A percentile compares a stretch with the other conserved stretches of the same genome.
Conservation (phyloP, 257 asterid genomes). For the Przewalskia tangutica region DNA sequence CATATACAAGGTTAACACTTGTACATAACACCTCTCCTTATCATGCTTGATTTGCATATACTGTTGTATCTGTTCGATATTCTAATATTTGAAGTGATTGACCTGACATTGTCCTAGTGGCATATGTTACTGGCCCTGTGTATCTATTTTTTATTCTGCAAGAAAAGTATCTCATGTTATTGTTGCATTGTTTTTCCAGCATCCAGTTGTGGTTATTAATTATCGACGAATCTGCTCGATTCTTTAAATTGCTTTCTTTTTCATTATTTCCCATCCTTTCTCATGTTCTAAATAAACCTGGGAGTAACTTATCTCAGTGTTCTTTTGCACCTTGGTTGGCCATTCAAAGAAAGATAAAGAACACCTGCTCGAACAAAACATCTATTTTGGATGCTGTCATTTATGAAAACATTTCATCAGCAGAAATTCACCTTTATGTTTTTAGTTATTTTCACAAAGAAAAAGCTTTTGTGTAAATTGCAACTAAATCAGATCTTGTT, state of each 20-base stretch:
- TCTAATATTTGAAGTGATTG: not conserved
- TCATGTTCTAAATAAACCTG: not conserved
- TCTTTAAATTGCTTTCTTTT: not conserved
- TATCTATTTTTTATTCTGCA: not conserved
- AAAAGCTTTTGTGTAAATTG: not conserved
- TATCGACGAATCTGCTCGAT: not conserved
- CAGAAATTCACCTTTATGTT: not conserved
- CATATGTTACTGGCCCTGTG: not conserved
- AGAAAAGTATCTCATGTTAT: not conserved
- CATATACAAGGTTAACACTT: constrained; percentile 62
- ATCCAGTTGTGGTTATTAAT: not conserved
- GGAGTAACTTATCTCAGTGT: not conserved
- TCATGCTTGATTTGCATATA: not conserved
- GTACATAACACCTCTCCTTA: not conserved
- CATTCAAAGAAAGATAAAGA: not conserved
- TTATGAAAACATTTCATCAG: not conserved
- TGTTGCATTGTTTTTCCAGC: not conserved
- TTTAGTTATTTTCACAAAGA: not conserved
- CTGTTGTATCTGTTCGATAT: not conserved
- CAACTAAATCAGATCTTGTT: not conserved
- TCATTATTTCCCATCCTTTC: not conserved
- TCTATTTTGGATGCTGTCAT: not conserved
- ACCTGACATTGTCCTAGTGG: not conserved
- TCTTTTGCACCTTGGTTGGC: constrained; percentile 5
- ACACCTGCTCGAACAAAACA: not conserved